Evolutionary conservation across 805 yeast genomes (phyloP).

Genomic region (Candida khao-thaluensis): DNA sequence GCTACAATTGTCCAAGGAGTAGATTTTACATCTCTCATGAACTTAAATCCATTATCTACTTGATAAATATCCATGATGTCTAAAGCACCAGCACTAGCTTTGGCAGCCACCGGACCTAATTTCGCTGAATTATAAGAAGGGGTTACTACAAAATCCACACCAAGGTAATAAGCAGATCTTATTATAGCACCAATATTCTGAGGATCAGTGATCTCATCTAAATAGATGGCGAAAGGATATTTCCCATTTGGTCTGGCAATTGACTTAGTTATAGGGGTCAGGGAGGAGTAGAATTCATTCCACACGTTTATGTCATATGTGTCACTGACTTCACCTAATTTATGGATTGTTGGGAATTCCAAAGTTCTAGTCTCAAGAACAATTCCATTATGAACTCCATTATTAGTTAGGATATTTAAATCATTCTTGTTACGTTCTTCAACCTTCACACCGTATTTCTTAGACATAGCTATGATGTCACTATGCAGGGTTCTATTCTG

Average conservation of each 20-base stretch:
- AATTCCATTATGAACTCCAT: constrained; percentile 79
- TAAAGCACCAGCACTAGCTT: constrained; percentile 81
- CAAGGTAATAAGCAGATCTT: constrained; percentile 76
- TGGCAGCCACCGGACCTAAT: constrained; percentile 73
- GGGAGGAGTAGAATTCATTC: constrained; percentile 10
- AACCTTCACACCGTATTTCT: constrained; percentile 38
- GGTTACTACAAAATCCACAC: constrained; percentile 74
- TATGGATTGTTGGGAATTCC: constrained; percentile 22
- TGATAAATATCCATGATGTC: constrained; percentile 67
- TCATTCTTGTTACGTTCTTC: constrained; percentile 45
- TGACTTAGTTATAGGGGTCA: constrained; percentile 9
- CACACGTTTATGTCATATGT: constrained; percentile 8
- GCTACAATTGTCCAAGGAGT: constrained; percentile 72
- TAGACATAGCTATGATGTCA: constrained; percentile 49
- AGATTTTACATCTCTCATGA: constrained; percentile 56
- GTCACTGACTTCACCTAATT: constrained; percentile 25
- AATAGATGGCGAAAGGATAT: constrained; percentile 66
- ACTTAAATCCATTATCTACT: constrained; percentile 55
- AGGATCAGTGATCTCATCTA: constrained; percentile 83
- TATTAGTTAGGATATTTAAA: constrained; percentile 57
- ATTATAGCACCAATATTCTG: constrained; percentile 84
- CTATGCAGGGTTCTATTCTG: constrained; percentile 27
- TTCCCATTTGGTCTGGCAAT: constrained; percentile 20
- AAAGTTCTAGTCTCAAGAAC: constrained; percentile 67
- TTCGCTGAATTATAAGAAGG: constrained; percentile 73